Base-by-base conservation (phyloP, 2,329 filamentous ascomycete genomes). In the Neofusicoccum kwambonambiense region DNA sequence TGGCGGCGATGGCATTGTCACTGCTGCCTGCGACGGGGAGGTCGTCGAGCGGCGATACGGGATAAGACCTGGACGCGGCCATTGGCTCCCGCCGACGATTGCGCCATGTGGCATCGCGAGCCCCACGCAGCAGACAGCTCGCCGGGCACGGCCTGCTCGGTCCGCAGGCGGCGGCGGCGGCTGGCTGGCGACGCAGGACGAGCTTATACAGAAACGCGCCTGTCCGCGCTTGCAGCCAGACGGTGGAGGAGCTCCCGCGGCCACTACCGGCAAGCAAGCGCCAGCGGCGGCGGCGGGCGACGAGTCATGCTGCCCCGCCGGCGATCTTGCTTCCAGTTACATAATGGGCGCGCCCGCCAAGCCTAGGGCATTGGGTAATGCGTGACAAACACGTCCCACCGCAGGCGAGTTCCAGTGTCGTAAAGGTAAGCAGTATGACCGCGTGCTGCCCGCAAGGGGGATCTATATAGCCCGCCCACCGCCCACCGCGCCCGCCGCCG, bases 331-430 rank as follows among this genome's bases (percentile, higher is more conserved):
- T 49, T 50, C 27, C 58, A 37, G 44, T 62, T 62, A 62, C 58
- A 44, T 62, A 62, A 62, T 62, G 45, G 44, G 17, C 42, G 19
- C 44, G 44, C 45, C 17, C 22, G 45, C 58, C 58, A 62, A 62
- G 58, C 13, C 58, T 62, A 34, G 57, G 57, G 57, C n/a, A 49
- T 51, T 62, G 8, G 45, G n/a, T 45, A 51, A 34, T 62, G 34
- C 35, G n/a, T 62, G 58, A 62, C 58, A 62, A 62, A 61, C 57
- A 15, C 44, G 34, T 50, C 22, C 57, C 44, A 61, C 57, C 57
- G 44, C 44, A 61, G 31, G 57, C 57, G 42, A 39, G 8, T 61
- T 61, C 13, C n/a, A 7, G 35, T 34, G 39, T 11, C 42, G 56
- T 17, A 49, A 49, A 60, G 42, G 57, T 61, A 61, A 61, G 42